Evolutionary conservation across 2,329 filamentous ascomycete species (phyloP).

Genomic region (Diaporthe sp.): DNA sequence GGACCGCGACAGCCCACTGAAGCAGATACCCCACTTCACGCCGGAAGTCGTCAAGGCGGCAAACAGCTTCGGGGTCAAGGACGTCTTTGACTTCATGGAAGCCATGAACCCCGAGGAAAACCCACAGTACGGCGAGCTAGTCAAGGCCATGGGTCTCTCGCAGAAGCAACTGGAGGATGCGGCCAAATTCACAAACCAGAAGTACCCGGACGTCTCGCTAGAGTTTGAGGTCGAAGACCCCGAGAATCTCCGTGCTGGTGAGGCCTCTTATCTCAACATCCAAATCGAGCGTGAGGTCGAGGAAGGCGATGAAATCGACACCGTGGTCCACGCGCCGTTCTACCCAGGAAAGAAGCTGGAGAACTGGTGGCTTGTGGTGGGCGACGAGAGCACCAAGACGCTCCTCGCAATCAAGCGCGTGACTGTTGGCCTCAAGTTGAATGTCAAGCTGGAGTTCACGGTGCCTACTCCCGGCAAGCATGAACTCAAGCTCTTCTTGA

Average conservation of each 20-base stretch:
- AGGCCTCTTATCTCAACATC: constrained; percentile 86
- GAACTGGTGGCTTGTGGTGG: constrained; percentile 98
- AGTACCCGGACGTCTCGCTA: constrained; percentile 95
- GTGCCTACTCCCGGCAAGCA: constrained; percentile 88
- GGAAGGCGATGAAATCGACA: constrained; percentile 80
- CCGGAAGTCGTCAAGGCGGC: constrained; percentile 86
- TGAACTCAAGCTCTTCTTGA: constrained; percentile 90
- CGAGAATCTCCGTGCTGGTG: constrained; percentile 83
- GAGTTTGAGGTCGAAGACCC: constrained; percentile 88
- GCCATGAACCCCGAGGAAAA: constrained; percentile 98
- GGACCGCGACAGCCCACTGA: constrained; percentile 96
- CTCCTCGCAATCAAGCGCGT: constrained; percentile 95
- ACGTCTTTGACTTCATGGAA: constrained; percentile 98
- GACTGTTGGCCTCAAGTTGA: constrained; percentile 84
- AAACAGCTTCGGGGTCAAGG: constrained; percentile 87
- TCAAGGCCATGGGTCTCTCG: constrained; percentile 83
- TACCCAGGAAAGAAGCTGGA: constrained; percentile 94
- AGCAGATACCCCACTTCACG: constrained; percentile 97
- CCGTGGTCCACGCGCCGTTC: constrained; percentile 93
- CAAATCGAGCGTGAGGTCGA: constrained; percentile 87
- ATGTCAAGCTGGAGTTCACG: constrained; percentile 87
- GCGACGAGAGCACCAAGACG: constrained; percentile 89
- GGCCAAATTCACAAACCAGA: constrained; percentile 95
- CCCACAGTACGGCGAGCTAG: constrained; percentile 80
- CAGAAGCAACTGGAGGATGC: constrained; percentile 88